Percentiles rank a stretch among this genome's conserved stretches.
Evolutionary conservation across 768 basidiomycete genomes (phyloP).

Genomic region (Cubamyces lactineus): DNA sequence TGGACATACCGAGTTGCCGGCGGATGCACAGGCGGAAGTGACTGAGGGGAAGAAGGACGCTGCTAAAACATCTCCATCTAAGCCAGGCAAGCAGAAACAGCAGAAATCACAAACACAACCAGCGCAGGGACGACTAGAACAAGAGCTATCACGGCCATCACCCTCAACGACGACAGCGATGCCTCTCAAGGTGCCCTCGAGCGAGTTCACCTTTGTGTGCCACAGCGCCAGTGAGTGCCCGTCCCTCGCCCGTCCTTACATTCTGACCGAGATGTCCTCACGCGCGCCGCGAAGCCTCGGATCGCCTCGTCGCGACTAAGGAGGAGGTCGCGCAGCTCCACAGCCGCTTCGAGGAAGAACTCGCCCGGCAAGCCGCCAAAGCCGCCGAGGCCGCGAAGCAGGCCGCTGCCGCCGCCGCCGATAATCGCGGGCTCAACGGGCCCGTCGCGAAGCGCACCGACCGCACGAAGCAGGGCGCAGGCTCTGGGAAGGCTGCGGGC

Average conservation of each 20-base stretch:
- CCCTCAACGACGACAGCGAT: too few species aligned
- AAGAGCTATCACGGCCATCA: too few species aligned
- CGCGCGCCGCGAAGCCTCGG: constrained; percentile 56
- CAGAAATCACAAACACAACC: constrained; percentile 23
- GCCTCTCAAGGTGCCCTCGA: constrained; percentile 34
- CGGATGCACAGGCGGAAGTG: neutral
- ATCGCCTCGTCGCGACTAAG: constrained; percentile 68
- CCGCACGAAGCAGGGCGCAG: constrained; percentile 43
- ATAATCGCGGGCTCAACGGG: constrained; percentile 30
- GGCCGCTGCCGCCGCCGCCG: constrained; percentile 41
- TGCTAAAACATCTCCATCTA: neutral
- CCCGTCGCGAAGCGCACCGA: constrained; percentile 43
- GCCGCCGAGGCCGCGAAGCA: constrained; percentile 53
- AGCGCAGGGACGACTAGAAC: too few species aligned
- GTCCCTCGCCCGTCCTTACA: constrained; percentile 31
- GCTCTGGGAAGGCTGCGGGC: constrained; percentile 39
- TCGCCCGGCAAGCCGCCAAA: constrained; percentile 69
- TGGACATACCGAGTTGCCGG: neutral
- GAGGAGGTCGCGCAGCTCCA: constrained; percentile 69
- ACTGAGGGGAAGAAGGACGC: neutral
- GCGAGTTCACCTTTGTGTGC: constrained; percentile 64
- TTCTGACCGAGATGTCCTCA: constrained; percentile 16
- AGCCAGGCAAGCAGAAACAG: constrained; percentile 28
- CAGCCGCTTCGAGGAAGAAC: constrained; percentile 71
- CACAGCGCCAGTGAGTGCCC: constrained; percentile 71